These are phyloP conservation scores for Cryptococcus sp. DNA, from an alignment of 1,284 basidiomycete species.

Conservation along the genomic window DNA sequence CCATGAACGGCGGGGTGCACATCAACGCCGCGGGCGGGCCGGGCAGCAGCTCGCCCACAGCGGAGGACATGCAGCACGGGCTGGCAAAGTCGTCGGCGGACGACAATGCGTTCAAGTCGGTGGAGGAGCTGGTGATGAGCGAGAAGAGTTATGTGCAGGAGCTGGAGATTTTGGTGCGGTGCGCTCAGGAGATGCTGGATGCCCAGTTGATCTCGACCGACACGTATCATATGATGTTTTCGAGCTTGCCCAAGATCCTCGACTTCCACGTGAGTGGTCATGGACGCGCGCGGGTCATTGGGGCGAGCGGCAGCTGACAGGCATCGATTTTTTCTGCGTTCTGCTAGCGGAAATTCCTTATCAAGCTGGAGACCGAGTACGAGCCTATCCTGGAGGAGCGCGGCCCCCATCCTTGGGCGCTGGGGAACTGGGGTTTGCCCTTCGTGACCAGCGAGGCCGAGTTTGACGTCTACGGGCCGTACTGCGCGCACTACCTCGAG, in stretches of 20 bases:
- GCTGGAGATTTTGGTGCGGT: conserved; percentile 91
- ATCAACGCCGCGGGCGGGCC: conserved; percentile 15
- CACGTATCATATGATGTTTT: conserved; percentile 92
- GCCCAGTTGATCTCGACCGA: conserved; percentile 85
- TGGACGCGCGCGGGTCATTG: no score
- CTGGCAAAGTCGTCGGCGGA: conserved; percentile 25
- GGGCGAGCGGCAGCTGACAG: neutral
- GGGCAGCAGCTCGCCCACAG: conserved; percentile 5
- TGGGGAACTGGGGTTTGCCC: conserved; percentile 82
- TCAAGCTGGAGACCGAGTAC: conserved; percentile 78
- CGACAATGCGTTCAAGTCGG: conserved; percentile 44
- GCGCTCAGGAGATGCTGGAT: conserved; percentile 72
- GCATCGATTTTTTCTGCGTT: neutral
- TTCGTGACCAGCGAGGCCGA: conserved; percentile 78
- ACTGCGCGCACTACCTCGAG: conserved; percentile 92
- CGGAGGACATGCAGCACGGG: conserved; percentile 26
- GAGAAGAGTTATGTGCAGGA: conserved; percentile 98
- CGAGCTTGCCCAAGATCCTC: conserved; percentile 89
- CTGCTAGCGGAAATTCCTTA: conserved; percentile 75
- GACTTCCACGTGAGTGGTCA: conserved; percentile 69
- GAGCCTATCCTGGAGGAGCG: conserved; percentile 58
- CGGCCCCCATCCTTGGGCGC: conserved; percentile 62
- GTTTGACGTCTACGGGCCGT: conserved; percentile 92
- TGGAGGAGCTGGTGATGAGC: conserved; percentile 47
- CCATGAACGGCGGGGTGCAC: conserved; percentile 41